Evolutionary conservation across 768 basidiomycete genomes (phyloP), one percentile per base, ranked within the genome.

Genomic region (Naematelia aurantialba): DNA sequence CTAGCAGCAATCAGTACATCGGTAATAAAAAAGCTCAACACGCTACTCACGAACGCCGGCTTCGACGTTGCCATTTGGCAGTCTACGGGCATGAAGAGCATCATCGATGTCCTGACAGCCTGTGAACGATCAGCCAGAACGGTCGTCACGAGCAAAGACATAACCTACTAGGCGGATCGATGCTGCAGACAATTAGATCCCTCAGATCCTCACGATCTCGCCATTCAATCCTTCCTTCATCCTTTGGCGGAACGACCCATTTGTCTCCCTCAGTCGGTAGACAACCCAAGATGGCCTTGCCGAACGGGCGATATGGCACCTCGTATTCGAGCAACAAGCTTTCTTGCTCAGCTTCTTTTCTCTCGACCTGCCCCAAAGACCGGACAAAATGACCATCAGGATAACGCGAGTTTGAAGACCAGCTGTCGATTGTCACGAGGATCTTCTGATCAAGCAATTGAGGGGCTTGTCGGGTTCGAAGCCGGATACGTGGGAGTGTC

Each of bases 41-140:
- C 10, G 3, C 1, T 4, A 89, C 93, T 82, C 70, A 98, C 94
- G 94, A 66, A 99, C 96, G 55, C 96, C 96, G 30, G 92, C 91
- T 74, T 99, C 91, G 58, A 97, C 88, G 76, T 93, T 91, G 1
- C 94, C 94, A 68, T 93, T 94, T 0, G 91, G 86, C 19, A 99
- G 79, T 26, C 78, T 81, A 45, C 87, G 82, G 13, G 94, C 96
- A 76, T 99, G 96, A 13, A 99, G 79, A 0, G 96, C 96, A 75
- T 99, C 96, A 69, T 99, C 96, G 17, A 99, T 99, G 78, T 99
- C 96, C 69, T 94, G 90, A 79, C 96, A 98, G 47, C 85, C 92
- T 93, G 50, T 26, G 11, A 3, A 26, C 11, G 39, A 47, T 51
- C 21, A 51, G 14, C 50, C 10, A 8, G 46, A 3, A 22, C 19